A percentile compares a stretch with the other conserved stretches of the same genome.
Evolutionary conservation across 139 green algal genomes (phyloP).

Genomic region (Diplosphaera chodatii): DNA sequence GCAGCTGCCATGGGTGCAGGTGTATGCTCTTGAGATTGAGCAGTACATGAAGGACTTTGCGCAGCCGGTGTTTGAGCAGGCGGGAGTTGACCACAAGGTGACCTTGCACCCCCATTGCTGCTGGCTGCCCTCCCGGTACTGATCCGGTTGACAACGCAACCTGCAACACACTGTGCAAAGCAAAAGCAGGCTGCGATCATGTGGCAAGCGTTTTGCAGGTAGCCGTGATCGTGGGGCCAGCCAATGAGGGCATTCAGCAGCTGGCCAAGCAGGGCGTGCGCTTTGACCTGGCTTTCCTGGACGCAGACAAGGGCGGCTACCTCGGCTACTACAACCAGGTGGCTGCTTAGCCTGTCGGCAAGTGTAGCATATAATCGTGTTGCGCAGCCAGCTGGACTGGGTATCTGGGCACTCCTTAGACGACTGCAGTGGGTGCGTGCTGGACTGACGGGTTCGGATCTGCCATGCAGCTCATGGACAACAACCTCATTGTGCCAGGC

Average conservation of each 20-base stretch:
- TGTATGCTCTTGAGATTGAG: slow-evolving; percentile 39
- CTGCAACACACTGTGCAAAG: too few relatives aligned
- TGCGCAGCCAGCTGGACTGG: too few relatives aligned
- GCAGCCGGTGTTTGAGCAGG: slow-evolving; percentile 26
- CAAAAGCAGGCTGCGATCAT: too few relatives aligned
- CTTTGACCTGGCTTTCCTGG: slow-evolving; percentile 44
- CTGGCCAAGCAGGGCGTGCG: slow-evolving; percentile 17
- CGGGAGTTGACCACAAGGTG: slow-evolving; percentile 14
- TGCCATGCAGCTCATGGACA: slow-evolving; percentile 25
- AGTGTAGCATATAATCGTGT: too few relatives aligned
- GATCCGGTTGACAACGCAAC: too few relatives aligned
- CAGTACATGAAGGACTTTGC: slow-evolving; percentile 37
- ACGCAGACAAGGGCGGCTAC: slow-evolving; percentile 52
- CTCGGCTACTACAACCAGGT: slow-evolving; percentile 30
- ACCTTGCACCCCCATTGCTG: not conserved
- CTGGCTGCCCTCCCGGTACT: not conserved
- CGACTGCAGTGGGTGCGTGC: too few relatives aligned
- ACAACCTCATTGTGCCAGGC: slow-evolving; percentile 30
- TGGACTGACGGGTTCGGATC: not conserved
- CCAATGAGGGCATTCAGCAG: slow-evolving; percentile 18
- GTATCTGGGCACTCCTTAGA: too few relatives aligned
- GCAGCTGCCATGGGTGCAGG: slow-evolving; percentile 11
- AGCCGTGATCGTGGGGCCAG: slow-evolving; percentile 20
- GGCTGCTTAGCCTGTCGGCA: not conserved
- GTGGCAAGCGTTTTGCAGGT: too few relatives aligned